Base-by-base conservation (phyloP, 306 rosid species). In the Pueraria montana region DNA sequence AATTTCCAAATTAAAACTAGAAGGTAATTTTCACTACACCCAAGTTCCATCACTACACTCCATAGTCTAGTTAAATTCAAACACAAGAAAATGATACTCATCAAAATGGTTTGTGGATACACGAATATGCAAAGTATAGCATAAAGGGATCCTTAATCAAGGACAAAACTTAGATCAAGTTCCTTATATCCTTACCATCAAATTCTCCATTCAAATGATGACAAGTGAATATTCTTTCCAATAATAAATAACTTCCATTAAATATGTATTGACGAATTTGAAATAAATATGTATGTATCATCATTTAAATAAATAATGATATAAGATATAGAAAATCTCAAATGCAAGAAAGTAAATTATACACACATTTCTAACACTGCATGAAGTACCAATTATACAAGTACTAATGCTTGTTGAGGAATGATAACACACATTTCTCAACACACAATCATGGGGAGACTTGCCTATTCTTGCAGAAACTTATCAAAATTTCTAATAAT, bases 391-490 rank as follows among this genome's bases (percentile, higher is more conserved):
- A 8, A 27, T 59, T 6, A 32, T 11, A 56, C 43, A 68, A 7
- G 61, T 70, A 80, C 17, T 71, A 58, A 20, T 40, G 14, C 45
- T 24, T 53, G 34, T 18, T 43, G 26, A 70, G 50, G 78, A 71
- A 58, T 34, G 40, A 34, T 34, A 34, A 34, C 5, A 34, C 56
- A 63, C n/a, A 56, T 52, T 53, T 72, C 53, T 72, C 27, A 50
- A 26, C 38, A 64, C 3, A 59, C 2, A 43, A 52, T 59, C 8
- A 16, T 46, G n/a, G 10, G 34, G 26, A 59, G 77, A 69, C 45
- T 56, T 23, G 6, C 24, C n/a, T 61, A 48, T 65, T 40, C 27
- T 64, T 26, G 14, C 65, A 58, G 53, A 45, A 56, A 72, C 64
- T 20, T 20, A 20, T 0, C 36, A 49, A 78, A 64, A 18, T 30